Evolutionary conservation across 371 early-diverging fungal species (phyloP).

Genomic region (Mucor saturninus): DNA sequence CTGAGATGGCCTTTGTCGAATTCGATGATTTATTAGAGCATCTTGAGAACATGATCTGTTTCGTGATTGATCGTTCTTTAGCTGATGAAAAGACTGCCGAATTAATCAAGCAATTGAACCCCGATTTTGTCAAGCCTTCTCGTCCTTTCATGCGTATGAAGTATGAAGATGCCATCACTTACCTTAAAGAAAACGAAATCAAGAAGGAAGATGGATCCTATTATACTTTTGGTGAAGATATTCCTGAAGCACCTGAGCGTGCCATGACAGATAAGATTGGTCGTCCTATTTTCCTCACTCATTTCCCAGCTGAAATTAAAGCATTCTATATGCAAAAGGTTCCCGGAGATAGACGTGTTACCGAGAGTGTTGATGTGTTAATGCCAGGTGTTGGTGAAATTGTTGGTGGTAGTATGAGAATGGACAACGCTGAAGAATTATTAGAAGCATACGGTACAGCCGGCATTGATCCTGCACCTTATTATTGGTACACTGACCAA

Average conservation of each 20-base stretch:
- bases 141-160: constrained; percentile 97
- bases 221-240: constrained; percentile 99
- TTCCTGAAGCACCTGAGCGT: constrained; percentile 99
- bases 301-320: constrained; percentile 99
- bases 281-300: constrained; percentile 96
- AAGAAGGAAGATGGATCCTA: constrained; percentile 89
- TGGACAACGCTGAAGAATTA: constrained; percentile 88
- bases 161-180: constrained; percentile 97
- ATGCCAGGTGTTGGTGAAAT: constrained; percentile 99
- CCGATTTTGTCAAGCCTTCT: constrained; percentile 82
- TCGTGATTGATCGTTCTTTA: constrained; percentile 84
- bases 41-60: constrained; percentile 93
- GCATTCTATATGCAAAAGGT: constrained; percentile 99
- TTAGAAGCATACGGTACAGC: constrained; percentile 95
- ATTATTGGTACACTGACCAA: constrained; percentile 99
- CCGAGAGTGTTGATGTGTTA: constrained; percentile 98
- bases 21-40: constrained; percentile 92
- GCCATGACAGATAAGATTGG: constrained; percentile 97
- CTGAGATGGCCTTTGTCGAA: constrained; percentile 95
- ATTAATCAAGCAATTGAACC: constrained; percentile 91
- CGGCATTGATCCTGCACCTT: constrained; percentile 95
- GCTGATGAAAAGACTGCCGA: constrained; percentile 77
- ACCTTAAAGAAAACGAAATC: constrained; percentile 91
- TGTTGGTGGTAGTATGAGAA: constrained; percentile 99
- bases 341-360: constrained; percentile 82